Evolutionary conservation across 2,329 filamentous ascomycete species (phyloP).

Genomic region (Fusarium tanahbumbuense): DNA sequence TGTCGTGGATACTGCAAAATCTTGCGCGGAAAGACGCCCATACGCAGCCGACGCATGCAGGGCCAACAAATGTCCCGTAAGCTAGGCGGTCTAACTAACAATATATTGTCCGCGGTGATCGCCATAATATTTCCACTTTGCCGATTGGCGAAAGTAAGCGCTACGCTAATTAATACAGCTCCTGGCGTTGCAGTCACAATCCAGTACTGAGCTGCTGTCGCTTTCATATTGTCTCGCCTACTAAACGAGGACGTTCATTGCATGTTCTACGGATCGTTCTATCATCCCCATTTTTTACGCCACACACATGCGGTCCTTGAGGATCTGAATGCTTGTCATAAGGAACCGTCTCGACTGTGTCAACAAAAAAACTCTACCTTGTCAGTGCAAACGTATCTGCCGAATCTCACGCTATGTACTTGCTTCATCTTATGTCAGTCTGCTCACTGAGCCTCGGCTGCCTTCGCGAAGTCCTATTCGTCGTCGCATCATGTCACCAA

Average conservation of each 20-base stretch:
- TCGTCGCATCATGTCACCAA: neutral
- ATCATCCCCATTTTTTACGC: conserved; percentile 2
- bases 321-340: conserved; percentile 4
- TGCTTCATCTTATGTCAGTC: neutral
- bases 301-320: neutral
- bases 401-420: neutral
- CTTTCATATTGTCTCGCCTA: neutral
- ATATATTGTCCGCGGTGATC: neutral
- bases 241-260: neutral
- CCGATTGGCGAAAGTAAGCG: neutral
- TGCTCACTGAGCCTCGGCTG: neutral
- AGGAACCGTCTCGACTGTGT: neutral
- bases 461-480: neutral
- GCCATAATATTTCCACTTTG: neutral
- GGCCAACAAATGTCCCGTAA: neutral
- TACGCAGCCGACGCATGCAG: neutral
- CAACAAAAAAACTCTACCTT: neutral
- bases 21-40: neutral
- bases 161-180: neutral
- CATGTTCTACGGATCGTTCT: neutral
- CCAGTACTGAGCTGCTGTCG: neutral
- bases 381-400: neutral
- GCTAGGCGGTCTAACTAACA: neutral
- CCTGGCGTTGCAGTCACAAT: no score
- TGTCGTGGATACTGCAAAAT: neutral